Evolutionary conservation across 108 stramenopile genomes (phyloP).

Genomic region (Conticribra guillardii): DNA sequence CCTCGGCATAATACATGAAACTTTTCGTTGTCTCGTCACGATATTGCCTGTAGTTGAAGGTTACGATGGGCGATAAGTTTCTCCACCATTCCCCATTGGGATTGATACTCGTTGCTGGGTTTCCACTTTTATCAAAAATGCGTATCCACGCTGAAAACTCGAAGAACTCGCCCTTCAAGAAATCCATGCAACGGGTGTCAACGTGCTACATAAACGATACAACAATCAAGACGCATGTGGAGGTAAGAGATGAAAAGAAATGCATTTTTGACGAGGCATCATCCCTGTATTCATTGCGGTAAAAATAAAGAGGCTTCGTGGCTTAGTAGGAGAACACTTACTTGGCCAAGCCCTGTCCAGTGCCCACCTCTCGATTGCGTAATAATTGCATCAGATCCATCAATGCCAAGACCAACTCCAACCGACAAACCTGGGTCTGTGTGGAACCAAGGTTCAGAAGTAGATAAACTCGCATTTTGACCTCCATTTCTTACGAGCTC

Average conservation of each 20-base stretch:
- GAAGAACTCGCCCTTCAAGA: constrained; percentile 23
- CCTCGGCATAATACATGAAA: constrained; percentile 17
- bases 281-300: no score
- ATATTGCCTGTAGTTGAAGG: constrained; percentile 19
- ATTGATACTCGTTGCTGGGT: constrained; percentile 29
- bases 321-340: no score
- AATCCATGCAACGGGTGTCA: constrained; percentile 38
- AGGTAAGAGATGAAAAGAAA: no score
- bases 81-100: constrained; percentile 26
- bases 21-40: constrained; percentile 25
- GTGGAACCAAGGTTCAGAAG: constrained; percentile 38
- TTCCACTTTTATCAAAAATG: constrained; percentile 19
- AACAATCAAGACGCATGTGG: no score
- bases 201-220: no score
- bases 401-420: constrained; percentile 20
- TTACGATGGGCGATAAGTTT: constrained; percentile 29
- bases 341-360: constrained; percentile 46
- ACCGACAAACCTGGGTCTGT: constrained; percentile 23
- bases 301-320: no score
- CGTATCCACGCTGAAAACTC: constrained; percentile 46
- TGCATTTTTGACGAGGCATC: no score
- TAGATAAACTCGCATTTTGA: constrained; percentile 3
- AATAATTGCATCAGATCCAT: constrained; percentile 35
- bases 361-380: constrained; percentile 17
- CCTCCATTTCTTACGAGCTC: constrained; percentile 50